phyloP scores from a whole-genome alignment of 371 early-diverging fungal genomes.

The Cokeromyces recurvatus region DNA sequence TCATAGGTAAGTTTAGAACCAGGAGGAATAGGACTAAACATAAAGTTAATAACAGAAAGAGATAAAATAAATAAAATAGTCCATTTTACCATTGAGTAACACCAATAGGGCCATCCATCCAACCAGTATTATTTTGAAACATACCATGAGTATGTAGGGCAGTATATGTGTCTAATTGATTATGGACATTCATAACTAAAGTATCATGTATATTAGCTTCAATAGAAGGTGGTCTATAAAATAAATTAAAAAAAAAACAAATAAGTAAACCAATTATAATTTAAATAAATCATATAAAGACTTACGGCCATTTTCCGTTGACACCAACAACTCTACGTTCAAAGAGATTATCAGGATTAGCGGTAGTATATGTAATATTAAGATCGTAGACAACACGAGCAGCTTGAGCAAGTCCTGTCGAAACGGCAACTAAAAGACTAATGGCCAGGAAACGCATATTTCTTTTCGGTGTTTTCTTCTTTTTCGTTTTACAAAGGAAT shows the following conservation, averaged over 20 bases:
- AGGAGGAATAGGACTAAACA: constrained; percentile 29
- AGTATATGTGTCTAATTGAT: constrained; percentile 49
- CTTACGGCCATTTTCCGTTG: constrained; percentile 72
- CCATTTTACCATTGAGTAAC: constrained; percentile 55
- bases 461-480: too few species aligned
- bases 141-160: constrained; percentile 72
- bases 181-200: constrained; percentile 57
- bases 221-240: constrained; percentile 40
- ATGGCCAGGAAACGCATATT: constrained; percentile 22
- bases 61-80: too few species aligned
- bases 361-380: constrained; percentile 68
- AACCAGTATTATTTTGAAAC: constrained; percentile 57
- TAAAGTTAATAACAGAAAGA: neutral
- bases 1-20: constrained; percentile 57
- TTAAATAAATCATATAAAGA: neutral
- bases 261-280: neutral
- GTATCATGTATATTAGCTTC: constrained; percentile 50
- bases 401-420: constrained; percentile 34
- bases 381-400: constrained; percentile 63
- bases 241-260: constrained; percentile 9
- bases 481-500: neutral
- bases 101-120: constrained; percentile 63
- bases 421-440: constrained; percentile 20
- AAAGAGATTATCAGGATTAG: constrained; percentile 65
- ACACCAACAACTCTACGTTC: constrained; percentile 71